phyloP scores from a whole-genome alignment of 805 yeast species.

The Danielia oregonensis region DNA sequence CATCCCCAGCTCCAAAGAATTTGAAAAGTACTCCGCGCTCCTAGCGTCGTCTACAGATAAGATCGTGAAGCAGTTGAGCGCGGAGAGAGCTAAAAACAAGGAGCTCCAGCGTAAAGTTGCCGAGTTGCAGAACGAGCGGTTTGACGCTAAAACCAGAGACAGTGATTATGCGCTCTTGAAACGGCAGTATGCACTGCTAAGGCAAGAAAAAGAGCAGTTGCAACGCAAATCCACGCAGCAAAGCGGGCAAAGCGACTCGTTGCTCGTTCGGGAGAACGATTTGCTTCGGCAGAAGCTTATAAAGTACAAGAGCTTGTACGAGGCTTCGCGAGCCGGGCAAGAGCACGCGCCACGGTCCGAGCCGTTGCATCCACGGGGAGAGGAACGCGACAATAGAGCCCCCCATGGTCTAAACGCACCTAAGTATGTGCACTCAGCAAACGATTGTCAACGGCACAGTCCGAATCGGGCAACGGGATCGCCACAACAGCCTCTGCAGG shows the following conservation, averaged over 20 bases:
- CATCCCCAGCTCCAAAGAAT: conserved; percentile 16
- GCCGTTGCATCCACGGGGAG: neutral
- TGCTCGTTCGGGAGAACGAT: conserved; percentile 24
- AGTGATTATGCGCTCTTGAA: conserved; percentile 8
- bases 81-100: conserved; percentile 2
- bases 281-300: conserved; percentile 30
- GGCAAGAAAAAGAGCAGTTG: neutral
- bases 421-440: too few species aligned
- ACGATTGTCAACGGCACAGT: too few species aligned
- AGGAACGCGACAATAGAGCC: too few species aligned
- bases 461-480: too few species aligned
- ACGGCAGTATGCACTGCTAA: conserved; percentile 3
- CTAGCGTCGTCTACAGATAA: conserved; percentile 26
- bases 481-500: too few species aligned
- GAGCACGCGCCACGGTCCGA: neutral
- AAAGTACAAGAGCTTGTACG: conserved; percentile 33
- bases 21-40: conserved; percentile 25
- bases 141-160: conserved; percentile 3
- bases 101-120: conserved; percentile 7
- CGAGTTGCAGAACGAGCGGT: neutral
- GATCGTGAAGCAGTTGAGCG: conserved; percentile 17
- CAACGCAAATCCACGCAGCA: conserved; percentile 3
- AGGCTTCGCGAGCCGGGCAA: too few species aligned
- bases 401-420: too few species aligned
- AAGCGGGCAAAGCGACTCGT: conserved; percentile 8